Evolutionary conservation across 768 basidiomycete genomes (phyloP).

Genomic region (Kwoniella botswanensis): DNA sequence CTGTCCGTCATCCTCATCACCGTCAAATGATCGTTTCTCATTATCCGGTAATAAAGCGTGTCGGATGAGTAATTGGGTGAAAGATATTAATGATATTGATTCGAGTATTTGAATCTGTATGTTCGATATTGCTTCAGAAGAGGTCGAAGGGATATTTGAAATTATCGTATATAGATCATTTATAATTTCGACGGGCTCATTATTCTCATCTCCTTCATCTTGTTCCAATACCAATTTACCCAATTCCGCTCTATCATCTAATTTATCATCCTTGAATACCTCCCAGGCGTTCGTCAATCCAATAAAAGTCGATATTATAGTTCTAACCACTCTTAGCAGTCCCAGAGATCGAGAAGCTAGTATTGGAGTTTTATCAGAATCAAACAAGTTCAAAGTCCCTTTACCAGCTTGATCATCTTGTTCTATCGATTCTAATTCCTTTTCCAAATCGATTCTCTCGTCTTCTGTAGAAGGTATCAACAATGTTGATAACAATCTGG

Average conservation of each 20-base stretch:
- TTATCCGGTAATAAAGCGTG: slow-evolving; percentile 19
- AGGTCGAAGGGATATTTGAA: not conserved
- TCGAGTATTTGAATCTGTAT: slow-evolving; percentile 16
- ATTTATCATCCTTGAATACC: slow-evolving; percentile 22
- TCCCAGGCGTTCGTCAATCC: slow-evolving; percentile 38
- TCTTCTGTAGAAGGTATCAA: slow-evolving; percentile 79
- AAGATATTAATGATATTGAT: slow-evolving; percentile 16
- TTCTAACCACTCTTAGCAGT: slow-evolving; percentile 72
- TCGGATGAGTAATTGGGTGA: slow-evolving; percentile 24
- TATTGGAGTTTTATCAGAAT: slow-evolving; percentile 73
- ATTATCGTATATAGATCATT: slow-evolving; percentile 25
- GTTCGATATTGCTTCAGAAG: not conserved
- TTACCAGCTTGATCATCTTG: slow-evolving; percentile 56
- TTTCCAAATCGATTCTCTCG: slow-evolving; percentile 72
- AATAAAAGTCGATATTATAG: slow-evolving; percentile 72
- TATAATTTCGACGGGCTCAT: slow-evolving; percentile 27
- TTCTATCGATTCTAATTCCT: slow-evolving; percentile 50
- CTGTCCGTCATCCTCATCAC: slow-evolving; percentile 8
- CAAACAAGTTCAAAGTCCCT: slow-evolving; percentile 61
- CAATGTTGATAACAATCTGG: slow-evolving; percentile 80
- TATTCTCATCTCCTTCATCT: not conserved
- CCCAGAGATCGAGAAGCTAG: slow-evolving; percentile 73
- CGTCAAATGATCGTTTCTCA: slow-evolving; percentile 7
- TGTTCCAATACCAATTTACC: not conserved
- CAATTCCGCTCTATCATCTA: not conserved